Evolutionary conservation across 2,329 filamentous ascomycete species (phyloP).

Genomic region (Neopestalotiopsis rosae): DNA sequence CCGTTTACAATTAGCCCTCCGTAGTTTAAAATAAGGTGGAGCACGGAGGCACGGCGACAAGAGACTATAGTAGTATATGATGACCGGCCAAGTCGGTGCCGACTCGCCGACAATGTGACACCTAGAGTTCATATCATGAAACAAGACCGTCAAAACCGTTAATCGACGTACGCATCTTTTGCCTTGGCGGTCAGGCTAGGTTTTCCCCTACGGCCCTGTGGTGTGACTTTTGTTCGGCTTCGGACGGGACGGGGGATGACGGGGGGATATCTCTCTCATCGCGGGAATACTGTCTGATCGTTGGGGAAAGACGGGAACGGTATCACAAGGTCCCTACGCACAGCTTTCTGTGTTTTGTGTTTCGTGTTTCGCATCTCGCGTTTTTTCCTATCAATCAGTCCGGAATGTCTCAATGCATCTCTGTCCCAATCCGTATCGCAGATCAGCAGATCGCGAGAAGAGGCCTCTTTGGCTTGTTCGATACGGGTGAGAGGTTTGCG

Average conservation of each 20-base stretch:
- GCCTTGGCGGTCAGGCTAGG: neutral
- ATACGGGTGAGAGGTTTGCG: neutral
- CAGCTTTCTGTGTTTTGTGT: neutral
- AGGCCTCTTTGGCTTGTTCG: neutral
- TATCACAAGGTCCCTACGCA: neutral
- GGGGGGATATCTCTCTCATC: neutral
- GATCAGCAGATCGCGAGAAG: neutral
- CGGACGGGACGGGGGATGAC: neutral
- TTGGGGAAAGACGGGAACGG: neutral
- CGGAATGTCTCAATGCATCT: neutral
- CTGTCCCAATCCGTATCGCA: neutral
- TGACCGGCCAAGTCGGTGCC: neutral
- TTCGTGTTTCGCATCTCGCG: neutral
- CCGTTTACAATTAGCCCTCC: neutral
- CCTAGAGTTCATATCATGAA: neutral
- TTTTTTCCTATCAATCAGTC: neutral
- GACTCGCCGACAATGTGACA: neutral
- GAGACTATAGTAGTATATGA: neutral
- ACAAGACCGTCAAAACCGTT: constrained; percentile 1
- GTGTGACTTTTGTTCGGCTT: neutral
- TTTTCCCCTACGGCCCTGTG: neutral
- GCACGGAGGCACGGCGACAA: neutral
- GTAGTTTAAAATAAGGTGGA: neutral
- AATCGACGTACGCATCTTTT: neutral
- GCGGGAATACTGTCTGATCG: neutral